These are phyloP conservation scores for Stachybotrys chlorohalonatus DNA, from an alignment of 2,329 filamentous ascomycete species.

Conservation along the genomic window DNA sequence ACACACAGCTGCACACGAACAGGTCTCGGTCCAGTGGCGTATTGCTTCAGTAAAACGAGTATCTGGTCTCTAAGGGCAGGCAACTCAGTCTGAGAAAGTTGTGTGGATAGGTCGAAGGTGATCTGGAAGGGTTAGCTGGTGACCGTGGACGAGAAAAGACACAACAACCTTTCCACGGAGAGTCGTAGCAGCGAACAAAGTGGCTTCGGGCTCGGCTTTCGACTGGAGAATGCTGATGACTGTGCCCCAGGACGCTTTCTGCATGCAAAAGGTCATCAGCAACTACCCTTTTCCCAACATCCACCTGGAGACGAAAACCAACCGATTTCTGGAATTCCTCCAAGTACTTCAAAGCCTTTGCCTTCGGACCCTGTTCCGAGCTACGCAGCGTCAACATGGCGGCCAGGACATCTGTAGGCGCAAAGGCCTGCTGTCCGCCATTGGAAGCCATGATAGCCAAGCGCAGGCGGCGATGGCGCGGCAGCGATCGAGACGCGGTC, in stretches of 20 bases:
- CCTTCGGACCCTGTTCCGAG: slow-evolving; percentile 73
- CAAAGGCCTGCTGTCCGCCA: slow-evolving; percentile 61
- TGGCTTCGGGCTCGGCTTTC: slow-evolving; percentile 70
- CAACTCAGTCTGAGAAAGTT: slow-evolving; percentile 70
- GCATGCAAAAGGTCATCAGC: slow-evolving; percentile 1
- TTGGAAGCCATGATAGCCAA: slow-evolving; percentile 53
- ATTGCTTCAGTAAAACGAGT: slow-evolving; percentile 70
- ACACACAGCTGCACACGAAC: slow-evolving; percentile 90
- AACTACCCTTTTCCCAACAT: neutral
- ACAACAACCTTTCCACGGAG: slow-evolving; percentile 89
- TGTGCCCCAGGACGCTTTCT: slow-evolving; percentile 86
- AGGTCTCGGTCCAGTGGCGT: slow-evolving; percentile 71
- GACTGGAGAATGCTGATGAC: slow-evolving; percentile 83
- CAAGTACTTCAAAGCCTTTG: slow-evolving; percentile 82
- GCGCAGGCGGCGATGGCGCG: slow-evolving; percentile 5
- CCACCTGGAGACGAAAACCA: slow-evolving; percentile 11
- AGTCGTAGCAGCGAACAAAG: slow-evolving; percentile 92
- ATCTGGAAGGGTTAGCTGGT: slow-evolving; percentile 49
- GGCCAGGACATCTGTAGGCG: slow-evolving; percentile 65
- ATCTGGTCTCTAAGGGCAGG: slow-evolving; percentile 75
- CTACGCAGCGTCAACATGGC: slow-evolving; percentile 90
- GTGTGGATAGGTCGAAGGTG: slow-evolving; percentile 81
- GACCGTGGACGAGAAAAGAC: neutral
- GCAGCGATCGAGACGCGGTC: neutral
- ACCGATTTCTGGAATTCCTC: slow-evolving; percentile 98